These are phyloP conservation scores for Daldinia eschscholtzii DNA, from an alignment of 2,329 filamentous ascomycete species.

Conservation along the genomic window DNA sequence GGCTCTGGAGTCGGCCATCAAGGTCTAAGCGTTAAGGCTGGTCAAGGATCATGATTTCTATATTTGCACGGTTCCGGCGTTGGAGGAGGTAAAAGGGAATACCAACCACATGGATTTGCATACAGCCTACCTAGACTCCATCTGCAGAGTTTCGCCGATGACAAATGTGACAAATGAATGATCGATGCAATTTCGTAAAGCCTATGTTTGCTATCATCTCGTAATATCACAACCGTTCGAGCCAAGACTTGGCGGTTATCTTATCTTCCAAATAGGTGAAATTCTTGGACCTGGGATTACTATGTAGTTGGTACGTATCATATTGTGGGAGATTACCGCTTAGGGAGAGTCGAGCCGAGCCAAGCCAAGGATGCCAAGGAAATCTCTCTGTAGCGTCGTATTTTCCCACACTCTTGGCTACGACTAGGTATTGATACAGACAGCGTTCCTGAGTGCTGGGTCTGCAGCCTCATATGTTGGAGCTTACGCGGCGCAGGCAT, in stretches of 20 bases:
- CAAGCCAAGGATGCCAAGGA: conserved; percentile 31
- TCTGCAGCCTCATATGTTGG: conserved; percentile 19
- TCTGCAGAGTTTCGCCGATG: conserved; percentile 46
- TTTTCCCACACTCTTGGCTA: conserved; percentile 25
- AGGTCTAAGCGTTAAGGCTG: conserved; percentile 77
- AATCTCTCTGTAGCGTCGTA: conserved; percentile 32
- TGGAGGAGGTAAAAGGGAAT: conserved; percentile 56
- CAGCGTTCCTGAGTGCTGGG: conserved; percentile 36
- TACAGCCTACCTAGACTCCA: conserved; percentile 47
- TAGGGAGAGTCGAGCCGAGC: conserved; percentile 39
- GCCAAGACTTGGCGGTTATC: conserved; percentile 28
- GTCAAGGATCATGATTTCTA: conserved; percentile 52
- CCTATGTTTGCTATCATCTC: background rate
- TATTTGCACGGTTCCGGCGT: conserved; percentile 55
- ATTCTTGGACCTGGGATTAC: conserved; percentile 10
- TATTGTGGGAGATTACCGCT: conserved; percentile 25
- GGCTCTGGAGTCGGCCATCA: conserved; percentile 93
- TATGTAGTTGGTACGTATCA: conserved; percentile 14
- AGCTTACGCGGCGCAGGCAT: conserved; percentile 5
- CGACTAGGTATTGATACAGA: conserved; percentile 35
- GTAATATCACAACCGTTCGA: conserved; percentile 13
- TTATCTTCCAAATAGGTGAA: conserved; percentile 21
- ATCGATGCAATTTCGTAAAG: conserved; percentile 19
- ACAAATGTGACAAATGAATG: conserved; percentile 48
- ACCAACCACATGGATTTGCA: conserved; percentile 55